Evolutionary conservation across 306 rosid genomes (phyloP), one percentile per base, ranked within the genome.

Genomic region (Luffa aegyptiaca): DNA sequence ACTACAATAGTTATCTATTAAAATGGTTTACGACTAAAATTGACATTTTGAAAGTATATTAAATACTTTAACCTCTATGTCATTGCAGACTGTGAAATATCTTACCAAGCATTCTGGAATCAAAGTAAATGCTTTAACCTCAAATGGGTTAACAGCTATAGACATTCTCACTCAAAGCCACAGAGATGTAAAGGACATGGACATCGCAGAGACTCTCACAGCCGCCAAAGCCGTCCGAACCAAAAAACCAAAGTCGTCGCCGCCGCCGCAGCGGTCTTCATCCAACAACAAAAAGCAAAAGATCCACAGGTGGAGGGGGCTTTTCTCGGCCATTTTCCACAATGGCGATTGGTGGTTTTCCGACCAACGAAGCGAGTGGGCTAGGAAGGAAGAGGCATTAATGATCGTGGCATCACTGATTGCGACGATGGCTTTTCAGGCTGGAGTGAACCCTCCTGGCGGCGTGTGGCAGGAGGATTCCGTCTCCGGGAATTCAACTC

Each of bases 401-500:
- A 85, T 82, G 87, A 81, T 82, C 26, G 87, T 79, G 52, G 87
- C 87, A 31, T 81, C 87, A 10, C 76, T 85, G 3, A 81, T 85
- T 16, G 87, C 85, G 33, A 85, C 85, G 5, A 80, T 82, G 33
- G 87, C 84, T 63, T 84, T 84, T 70, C 84, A 81, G 52, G 87
- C 87, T 33, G 78, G 58, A 3, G 11, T 84, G 26, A 84, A 57
- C 31, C 87, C 87, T 5, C 87, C 87, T 1, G 83, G 87, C 13
- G 87, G 85, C 14, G 58, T 85, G 21, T 85, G 81, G 85, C 85
- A 81, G 4, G 69, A 11, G 9, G 69, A 63, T 1, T 2, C 5
- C 5, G 0, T 36, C 0, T 4, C 36, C 5, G 33, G 26, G 3
- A 5, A 18, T n/a, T 3, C 10, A 18, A 18, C 8, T 16, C 21